Conservation (phyloP, 139 green algal species). For the Chlamydomonas eustigma region DNA sequence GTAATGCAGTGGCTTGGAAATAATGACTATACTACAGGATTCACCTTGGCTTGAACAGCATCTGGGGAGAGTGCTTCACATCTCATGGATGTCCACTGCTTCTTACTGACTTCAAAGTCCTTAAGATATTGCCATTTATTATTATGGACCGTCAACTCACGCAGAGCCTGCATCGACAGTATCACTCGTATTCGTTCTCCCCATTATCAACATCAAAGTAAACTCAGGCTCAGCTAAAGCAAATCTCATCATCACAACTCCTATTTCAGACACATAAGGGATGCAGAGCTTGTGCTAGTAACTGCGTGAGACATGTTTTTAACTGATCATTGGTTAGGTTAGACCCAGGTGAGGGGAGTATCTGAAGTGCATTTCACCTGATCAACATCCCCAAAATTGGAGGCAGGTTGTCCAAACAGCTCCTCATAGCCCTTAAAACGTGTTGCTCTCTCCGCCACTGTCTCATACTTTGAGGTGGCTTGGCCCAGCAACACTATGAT, state of each 20-base stretch:
- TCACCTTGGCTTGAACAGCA: conserved; percentile 26
- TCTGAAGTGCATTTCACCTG: not conserved
- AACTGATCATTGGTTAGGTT: too few relatives aligned
- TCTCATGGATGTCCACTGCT: conserved; percentile 28
- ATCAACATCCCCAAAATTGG: conserved; percentile 23
- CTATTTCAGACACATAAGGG: too few relatives aligned
- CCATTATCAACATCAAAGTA: too few relatives aligned
- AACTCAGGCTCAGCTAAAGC: too few relatives aligned
- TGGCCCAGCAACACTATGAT: conserved; percentile 18
- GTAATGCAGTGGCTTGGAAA: too few relatives aligned
- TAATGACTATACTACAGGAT: not conserved
- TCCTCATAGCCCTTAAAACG: conserved; percentile 40
- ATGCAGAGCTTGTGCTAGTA: too few relatives aligned
- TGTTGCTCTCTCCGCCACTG: conserved; percentile 17
- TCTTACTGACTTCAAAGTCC: conserved; percentile 26
- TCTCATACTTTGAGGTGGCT: conserved; percentile 6
- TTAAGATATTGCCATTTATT: conserved; percentile 37
- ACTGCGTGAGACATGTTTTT: too few relatives aligned
- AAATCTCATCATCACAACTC: too few relatives aligned
- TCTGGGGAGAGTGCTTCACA: conserved; percentile 21
- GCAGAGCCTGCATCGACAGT: conserved; percentile 21
- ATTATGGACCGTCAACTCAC: conserved; percentile 29
- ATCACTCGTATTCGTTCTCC: too few relatives aligned
- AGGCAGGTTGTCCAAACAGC: conserved; percentile 28
- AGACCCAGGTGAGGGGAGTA: too few relatives aligned